These are phyloP conservation scores for Colletotrichum nymphaeae DNA, from an alignment of 2,329 filamentous ascomycete species.

Conservation along the genomic window DNA sequence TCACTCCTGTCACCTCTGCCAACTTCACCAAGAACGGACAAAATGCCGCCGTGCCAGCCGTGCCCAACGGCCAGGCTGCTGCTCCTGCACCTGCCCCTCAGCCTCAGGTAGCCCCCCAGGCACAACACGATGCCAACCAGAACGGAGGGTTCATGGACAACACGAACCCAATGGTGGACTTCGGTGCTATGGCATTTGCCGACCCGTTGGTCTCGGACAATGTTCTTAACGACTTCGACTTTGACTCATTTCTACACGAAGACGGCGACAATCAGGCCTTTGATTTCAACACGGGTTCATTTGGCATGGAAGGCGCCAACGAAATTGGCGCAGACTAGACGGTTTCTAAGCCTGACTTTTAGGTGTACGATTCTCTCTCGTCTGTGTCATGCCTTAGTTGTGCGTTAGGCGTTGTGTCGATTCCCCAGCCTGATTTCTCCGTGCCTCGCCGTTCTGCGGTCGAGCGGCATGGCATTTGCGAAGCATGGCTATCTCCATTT, in stretches of 20 bases:
- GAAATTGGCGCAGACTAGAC: slow-evolving; percentile 69
- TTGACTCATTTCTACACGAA: slow-evolving; percentile 75
- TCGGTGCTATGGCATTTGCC: slow-evolving; percentile 63
- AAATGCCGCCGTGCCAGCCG: slow-evolving; percentile 49
- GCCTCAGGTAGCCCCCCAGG: slow-evolving; percentile 56
- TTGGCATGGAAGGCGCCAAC: slow-evolving; percentile 64
- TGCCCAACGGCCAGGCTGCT: slow-evolving; percentile 57
- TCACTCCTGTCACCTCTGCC: slow-evolving; percentile 66
- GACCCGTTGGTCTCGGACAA: slow-evolving; percentile 65
- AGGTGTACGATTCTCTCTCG: neutral
- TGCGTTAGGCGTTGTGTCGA: slow-evolving; percentile 22
- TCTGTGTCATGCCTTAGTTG: slow-evolving; percentile 5
- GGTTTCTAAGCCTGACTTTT: neutral
- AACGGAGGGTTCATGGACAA: slow-evolving; percentile 55
- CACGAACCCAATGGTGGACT: slow-evolving; percentile 59
- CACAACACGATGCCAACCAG: slow-evolving; percentile 61
- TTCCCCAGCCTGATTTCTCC: neutral
- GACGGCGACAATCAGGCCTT: slow-evolving; percentile 61
- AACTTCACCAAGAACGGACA: slow-evolving; percentile 62
- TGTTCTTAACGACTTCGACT: slow-evolving; percentile 74
- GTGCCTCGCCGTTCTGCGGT: neutral
- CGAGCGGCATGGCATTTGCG: neutral
- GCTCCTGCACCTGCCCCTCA: slow-evolving; percentile 56
- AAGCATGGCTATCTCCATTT: slow-evolving; percentile 6
- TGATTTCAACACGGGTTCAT: slow-evolving; percentile 63